Base-by-base conservation (phyloP, 768 basidiomycete genomes). In the Podaxis pistillaris region DNA sequence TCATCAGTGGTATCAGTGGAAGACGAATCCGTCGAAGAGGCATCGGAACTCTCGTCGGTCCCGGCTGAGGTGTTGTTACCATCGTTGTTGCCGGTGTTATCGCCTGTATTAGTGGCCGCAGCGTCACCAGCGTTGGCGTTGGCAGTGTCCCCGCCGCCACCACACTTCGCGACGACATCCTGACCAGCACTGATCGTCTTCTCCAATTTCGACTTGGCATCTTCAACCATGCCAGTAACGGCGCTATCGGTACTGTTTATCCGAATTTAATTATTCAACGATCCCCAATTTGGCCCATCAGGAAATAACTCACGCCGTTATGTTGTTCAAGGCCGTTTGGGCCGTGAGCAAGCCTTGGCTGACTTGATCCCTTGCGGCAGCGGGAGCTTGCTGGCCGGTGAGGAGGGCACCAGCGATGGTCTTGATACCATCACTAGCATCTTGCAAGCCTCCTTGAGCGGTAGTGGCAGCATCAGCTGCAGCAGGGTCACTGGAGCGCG, bases 321-420 rank as follows among this genome's bases (percentile, higher is more conserved):
- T 71, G 50, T 56, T 55, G 12, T 60, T 55, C 28, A 75, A 67
- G 17, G 70, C 71, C 15, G 59, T 40, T 63, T 66, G 55, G 1
- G 71, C 71, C 1, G 63, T 37, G 7, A 30, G 49, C 59, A 73
- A 56, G 1, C 72, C 74, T 26, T 65, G 44, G 5, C 49, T 54
- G 11, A 69, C 65, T 56, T 70, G 70, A 15, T 66, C 65, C 50
- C 72, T 70, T 15, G 68, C 68, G 15, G 59, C 55, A 9, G 69
- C 68, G 9, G 70, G 68, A 17, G 71, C 63, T 1, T 59, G 59
- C 13, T 71, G 55, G 1, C 65, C 65, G 15, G 58, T 52, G 19
- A 72, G 41, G 4, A 72, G 52, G 5, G 68, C 65, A 49, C 49
- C 57, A 13, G 72, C 71, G 40, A 75, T 75, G 30, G 51, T 59